Conservation (phyloP, 2,329 filamentous ascomycete species). For the Orbilia oligospora region DNA sequence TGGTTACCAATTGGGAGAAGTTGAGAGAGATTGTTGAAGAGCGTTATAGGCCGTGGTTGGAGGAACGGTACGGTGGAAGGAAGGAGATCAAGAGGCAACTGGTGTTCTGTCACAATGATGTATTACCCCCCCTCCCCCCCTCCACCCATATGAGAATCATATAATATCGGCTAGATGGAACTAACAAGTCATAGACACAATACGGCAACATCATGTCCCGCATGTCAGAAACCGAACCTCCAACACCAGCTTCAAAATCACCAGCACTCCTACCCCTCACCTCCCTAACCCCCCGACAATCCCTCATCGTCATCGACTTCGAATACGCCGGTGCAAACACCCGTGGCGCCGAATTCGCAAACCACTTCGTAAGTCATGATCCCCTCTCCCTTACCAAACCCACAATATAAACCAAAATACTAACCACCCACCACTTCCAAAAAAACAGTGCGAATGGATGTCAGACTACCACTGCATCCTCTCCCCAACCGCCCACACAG, state of each 20-base stretch:
- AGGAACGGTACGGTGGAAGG: slow-evolving; percentile 74
- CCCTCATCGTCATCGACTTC: slow-evolving; percentile 90
- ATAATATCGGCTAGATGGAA: slow-evolving; percentile 56
- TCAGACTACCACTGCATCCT: slow-evolving; percentile 92
- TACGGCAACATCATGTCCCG: slow-evolving; percentile 93
- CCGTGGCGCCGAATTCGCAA: slow-evolving; percentile 90
- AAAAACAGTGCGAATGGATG: slow-evolving; percentile 84
- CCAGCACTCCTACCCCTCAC: slow-evolving; percentile 68
- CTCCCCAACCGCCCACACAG: slow-evolving; percentile 77
- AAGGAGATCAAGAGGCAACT: slow-evolving; percentile 79
- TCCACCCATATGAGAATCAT: neutral
- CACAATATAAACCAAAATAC: slow-evolving; percentile 4
- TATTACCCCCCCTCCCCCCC: slow-evolving; percentile 68
- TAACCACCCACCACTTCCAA: neutral
- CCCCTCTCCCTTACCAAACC: neutral
- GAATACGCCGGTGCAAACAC: slow-evolving; percentile 94
- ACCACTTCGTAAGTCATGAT: slow-evolving; percentile 82
- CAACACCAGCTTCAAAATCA: slow-evolving; percentile 51
- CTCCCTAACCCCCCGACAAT: slow-evolving; percentile 64
- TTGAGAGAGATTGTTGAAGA: slow-evolving; percentile 80
- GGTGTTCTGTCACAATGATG: slow-evolving; percentile 98
- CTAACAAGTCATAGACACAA: slow-evolving; percentile 78
- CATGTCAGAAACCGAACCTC: slow-evolving; percentile 66
- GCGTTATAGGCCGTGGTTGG: slow-evolving; percentile 82
- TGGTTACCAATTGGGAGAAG: slow-evolving; percentile 84